A percentile compares a stretch with the other conserved stretches of the same genome.
Conservation (phyloP, 2,329 filamentous ascomycete species). For the Fusarium sp. region DNA sequence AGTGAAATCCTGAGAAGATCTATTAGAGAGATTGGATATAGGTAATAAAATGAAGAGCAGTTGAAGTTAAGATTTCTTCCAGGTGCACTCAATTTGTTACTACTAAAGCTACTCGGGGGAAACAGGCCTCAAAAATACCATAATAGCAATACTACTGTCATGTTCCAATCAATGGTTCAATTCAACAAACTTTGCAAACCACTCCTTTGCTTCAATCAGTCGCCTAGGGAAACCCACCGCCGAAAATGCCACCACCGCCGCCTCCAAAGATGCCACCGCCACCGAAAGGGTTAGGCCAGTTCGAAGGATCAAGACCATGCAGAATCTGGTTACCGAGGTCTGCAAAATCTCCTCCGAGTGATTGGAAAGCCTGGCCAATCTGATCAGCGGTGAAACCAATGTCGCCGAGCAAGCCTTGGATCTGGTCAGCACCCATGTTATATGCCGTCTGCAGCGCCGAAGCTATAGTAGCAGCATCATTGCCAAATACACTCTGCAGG, state of each 20-base stretch:
- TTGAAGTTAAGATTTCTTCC: too few species aligned
- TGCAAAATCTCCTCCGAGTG: background rate
- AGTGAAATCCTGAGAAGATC: rapidly evolving
- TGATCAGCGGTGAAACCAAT: background rate
- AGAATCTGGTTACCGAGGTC: background rate
- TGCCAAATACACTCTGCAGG: background rate
- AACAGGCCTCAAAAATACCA: rapidly evolving
- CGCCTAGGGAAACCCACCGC: background rate
- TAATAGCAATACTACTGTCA: background rate
- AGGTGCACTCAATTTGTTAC: too few species aligned
- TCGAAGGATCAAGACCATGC: background rate
- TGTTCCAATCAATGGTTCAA: too few species aligned
- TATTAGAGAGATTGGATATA: rapidly evolving
- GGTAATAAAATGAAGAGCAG: too few species aligned
- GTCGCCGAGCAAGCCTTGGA: background rate
- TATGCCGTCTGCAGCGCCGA: background rate
- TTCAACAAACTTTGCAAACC: background rate
- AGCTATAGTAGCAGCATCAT: background rate
- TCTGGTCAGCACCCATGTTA: background rate
- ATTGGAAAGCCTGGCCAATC: background rate
- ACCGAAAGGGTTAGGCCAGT: background rate
- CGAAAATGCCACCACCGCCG: background rate
- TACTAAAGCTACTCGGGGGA: background rate
- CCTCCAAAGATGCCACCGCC: background rate
- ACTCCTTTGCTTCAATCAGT: background rate